Base-by-base conservation (phyloP, 225 moss, liverwort and hornwort species). In the Pleurozium schreberi region DNA sequence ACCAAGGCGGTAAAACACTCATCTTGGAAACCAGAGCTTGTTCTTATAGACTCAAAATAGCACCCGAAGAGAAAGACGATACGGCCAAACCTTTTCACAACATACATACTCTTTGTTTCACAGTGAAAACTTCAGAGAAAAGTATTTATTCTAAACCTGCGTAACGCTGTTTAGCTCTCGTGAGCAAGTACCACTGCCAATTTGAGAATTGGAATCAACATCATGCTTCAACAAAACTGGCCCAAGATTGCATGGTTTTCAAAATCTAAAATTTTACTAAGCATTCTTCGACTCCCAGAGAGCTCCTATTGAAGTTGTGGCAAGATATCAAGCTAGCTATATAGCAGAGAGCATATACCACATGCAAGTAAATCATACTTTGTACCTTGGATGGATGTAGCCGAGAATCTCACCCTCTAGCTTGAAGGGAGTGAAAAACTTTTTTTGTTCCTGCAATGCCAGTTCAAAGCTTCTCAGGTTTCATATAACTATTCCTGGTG, bases 341-440 rank as follows among this genome's bases (percentile, higher is more conserved):
- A 49, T 64, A 9, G 70, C 36, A 58, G 28, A 78, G 63, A 45
- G 66, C 40, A 50, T 42, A 27, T 18, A 60, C 14, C 26, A 52
- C 8, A 57, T 45, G n/a, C 75, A 75, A 66, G 53, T 42, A 43
- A 76, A 65, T 40, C 45, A 59, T 68, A 17, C 30, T 65, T 45
- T 61, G n/a, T 91, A 94, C 94, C 64, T 83, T 52, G 94, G 94
- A 86, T 94, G 94, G 36, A 94, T 80, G 64, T 93, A 94, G 71
- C 94, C 93, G 14, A 94, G 58, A 82, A 90, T 88, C 60, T 90
- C 70, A 86, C 88, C 93, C n/a, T 94, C 91, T 7, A 94, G 61
- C 69, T 84, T 94, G 88, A 94, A 94, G 15, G 90, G 91, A 89
- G 81, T 89, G 79, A 94, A 94, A 65, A 77, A 34, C 27, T 91